These are phyloP conservation scores for Candida smagusa DNA, from an alignment of 1,139 yeast species.

Conservation along the genomic window DNA sequence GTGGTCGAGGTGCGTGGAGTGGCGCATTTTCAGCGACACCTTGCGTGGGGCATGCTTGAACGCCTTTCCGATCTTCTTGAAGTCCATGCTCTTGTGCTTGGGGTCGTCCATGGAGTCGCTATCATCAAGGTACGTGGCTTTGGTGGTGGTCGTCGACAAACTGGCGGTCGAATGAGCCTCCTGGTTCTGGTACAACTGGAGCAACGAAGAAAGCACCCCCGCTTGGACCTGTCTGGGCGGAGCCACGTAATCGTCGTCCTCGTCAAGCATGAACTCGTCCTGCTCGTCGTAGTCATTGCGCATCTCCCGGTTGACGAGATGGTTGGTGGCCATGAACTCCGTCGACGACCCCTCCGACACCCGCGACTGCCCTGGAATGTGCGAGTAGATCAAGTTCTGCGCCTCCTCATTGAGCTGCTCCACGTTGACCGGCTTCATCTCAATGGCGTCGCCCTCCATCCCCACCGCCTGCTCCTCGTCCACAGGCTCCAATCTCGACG, in stretches of 20 bases:
- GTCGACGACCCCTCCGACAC: slow-evolving; percentile 1
- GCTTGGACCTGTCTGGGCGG: slow-evolving; percentile 76
- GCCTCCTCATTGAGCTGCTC: slow-evolving; percentile 41
- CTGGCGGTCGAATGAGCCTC: slow-evolving; percentile 27
- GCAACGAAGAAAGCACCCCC: slow-evolving; percentile 76
- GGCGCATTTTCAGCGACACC: slow-evolving; percentile 4
- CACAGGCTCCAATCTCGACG: slow-evolving; percentile 21
- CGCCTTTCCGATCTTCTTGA: slow-evolving; percentile 26
- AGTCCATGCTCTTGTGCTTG: slow-evolving; percentile 14
- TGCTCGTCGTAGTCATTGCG: slow-evolving; percentile 27
- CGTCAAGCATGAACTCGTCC: slow-evolving; percentile 33
- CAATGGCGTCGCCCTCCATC: slow-evolving; percentile 21
- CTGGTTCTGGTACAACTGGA: slow-evolving; percentile 59
- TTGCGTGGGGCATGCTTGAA: slow-evolving; percentile 23
- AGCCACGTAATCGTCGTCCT: slow-evolving; percentile 51
- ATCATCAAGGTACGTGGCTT: slow-evolving; percentile 14
- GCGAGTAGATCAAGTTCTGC: slow-evolving; percentile 34
- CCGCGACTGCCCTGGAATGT: slow-evolving; percentile 22
- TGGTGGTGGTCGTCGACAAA: slow-evolving; percentile 17
- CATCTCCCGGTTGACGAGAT: slow-evolving; percentile 31
- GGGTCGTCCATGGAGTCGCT: slow-evolving; percentile 9
- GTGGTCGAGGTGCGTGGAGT: neutral
- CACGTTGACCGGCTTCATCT: slow-evolving; percentile 33
- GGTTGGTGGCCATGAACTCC: slow-evolving; percentile 40
- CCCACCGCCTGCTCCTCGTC: slow-evolving; percentile 27